Evolutionary conservation across 169 alveolate species (phyloP), one percentile per base, ranked within the genome.

Genomic region (Cyclospora cayetanensis): DNA sequence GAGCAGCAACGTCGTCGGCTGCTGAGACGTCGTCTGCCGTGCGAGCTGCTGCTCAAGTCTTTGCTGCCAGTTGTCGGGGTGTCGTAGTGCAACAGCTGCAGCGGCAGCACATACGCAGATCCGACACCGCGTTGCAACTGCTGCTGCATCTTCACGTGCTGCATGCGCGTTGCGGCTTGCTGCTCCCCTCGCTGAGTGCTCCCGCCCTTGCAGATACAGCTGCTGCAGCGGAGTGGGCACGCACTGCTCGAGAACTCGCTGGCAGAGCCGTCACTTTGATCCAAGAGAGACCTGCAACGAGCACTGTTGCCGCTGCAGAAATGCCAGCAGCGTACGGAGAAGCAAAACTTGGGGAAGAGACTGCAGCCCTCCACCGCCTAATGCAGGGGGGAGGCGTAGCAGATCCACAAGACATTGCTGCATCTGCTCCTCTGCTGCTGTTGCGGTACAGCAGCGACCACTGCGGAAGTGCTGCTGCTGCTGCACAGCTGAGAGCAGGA

Each of bases 91-190:
- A 72, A 60, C 84, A 72, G 41, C 84, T 72, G 84, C 84, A 39
- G 84, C 84, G 41, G 84, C 84, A 72, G 35, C 27, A 15, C 34
- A 2, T 72, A 5, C 27, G 41, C 1, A 72, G 9, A 25, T 20
- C 25, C 27, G 84, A 72, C 31, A 39, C 60, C 4, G 84, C 63
- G 11, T 34, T 41, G 0, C 84, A 72, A 60, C 63, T 72, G 84
- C 84, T 72, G 84, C 84, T 72, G 84, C 84, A 72, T n/a, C 53
- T 72, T 4, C 84, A 72, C 37, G 63, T 72, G 20, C 35, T 72
- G 84, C 84, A 72, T 72, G 84, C 84, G 39, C 84, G 84, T 29
- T 72, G 84, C 84, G 53, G 84, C 4, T 20, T 34, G 42, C 84
- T 72, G 53, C 60, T n/a, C 84, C 22, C 37, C 9, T 53, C 18